Conservation (phyloP, 2,329 filamentous ascomycete species). For the Fusarium austroafricanum region DNA sequence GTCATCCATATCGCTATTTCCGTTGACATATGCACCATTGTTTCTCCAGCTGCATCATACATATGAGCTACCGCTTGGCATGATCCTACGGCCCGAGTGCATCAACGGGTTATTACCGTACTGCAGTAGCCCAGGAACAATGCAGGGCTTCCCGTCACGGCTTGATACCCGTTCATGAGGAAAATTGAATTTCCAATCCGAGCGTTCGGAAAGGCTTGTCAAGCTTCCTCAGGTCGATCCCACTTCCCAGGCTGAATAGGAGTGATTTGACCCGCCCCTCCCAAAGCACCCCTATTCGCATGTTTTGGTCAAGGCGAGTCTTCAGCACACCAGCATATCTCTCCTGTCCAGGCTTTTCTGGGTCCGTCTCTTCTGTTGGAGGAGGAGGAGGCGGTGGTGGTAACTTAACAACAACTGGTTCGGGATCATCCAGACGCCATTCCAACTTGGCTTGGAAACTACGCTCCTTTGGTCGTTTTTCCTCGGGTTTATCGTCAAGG, state of each 20-base stretch:
- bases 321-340: slow-evolving; percentile 90
- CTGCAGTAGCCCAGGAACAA: background rate
- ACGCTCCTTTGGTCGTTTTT: slow-evolving; percentile 49
- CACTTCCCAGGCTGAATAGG: slow-evolving; percentile 89
- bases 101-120: slow-evolving; percentile 6
- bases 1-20: slow-evolving; percentile 10
- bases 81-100: slow-evolving; percentile 18
- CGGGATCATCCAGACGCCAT: slow-evolving; percentile 58
- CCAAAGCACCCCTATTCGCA: slow-evolving; percentile 88
- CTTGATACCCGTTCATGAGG: slow-evolving; percentile 65
- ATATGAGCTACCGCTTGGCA: slow-evolving; percentile 7
- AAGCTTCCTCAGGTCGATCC: slow-evolving; percentile 79
- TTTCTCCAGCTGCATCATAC: slow-evolving; percentile 17
- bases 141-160: background rate
- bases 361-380: slow-evolving; percentile 26
- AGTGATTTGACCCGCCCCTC: slow-evolving; percentile 93
- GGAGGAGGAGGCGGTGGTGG: slow-evolving; percentile 3
- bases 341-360: slow-evolving; percentile 60
- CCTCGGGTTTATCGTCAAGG: slow-evolving; percentile 26
- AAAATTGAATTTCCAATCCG: slow-evolving; percentile 85
- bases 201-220: slow-evolving; percentile 83
- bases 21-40: slow-evolving; percentile 8
- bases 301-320: slow-evolving; percentile 87
- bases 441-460: slow-evolving; percentile 67
- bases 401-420: slow-evolving; percentile 38